Evolutionary conservation across 441 rosid genomes (phyloP), one percentile per base, ranked within the genome.

Genomic region (California macrophylla): DNA sequence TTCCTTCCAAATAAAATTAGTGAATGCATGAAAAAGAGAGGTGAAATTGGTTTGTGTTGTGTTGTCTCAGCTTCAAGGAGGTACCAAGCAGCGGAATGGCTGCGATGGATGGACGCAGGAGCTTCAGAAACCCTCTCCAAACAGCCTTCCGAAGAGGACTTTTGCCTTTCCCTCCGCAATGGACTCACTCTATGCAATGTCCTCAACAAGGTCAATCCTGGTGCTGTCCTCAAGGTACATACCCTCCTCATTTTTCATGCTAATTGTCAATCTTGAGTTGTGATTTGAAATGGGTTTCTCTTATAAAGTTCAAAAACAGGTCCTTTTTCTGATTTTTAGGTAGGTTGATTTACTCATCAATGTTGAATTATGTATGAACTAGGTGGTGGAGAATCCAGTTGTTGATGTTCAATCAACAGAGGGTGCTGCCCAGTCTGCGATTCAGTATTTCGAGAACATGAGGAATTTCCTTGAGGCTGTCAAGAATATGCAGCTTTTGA

Each of bases 141-240:
- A 52, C 80, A 87, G 65, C 96, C 97, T 2, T 81, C 93, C 1
- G 98, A 91, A 70, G 91, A 93, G 73, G 89, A 87, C 50, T 93
- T 93, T 73, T 69, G 87, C 74, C 81, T 85, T 25, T 82, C 90
- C 15, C 93, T 93, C 28, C 88, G 95, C 79, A 93, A 89, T 67
- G 98, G 98, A 34, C 98, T 93, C 71, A 88, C 89, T 77, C 93
- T 93, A 63, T 93, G 97, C 90, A 93, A 91, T 68, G 96, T 93
- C 71, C 95, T 93, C 77, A 91, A 91, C 85, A 91, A 87, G 85
- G 98, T 93, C 77, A 93, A 89, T 78, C 97, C 97, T 29, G 96
- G 96, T 38, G 90, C 98, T 18, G 86, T 91, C 65, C 92, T 77
- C 76, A 93, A 93, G 93, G 98, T 90, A 68, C 69, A 65, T 1